These are phyloP conservation scores for Exidia glandulosa DNA, from an alignment of 768 basidiomycete genomes.

Conservation along the genomic window DNA sequence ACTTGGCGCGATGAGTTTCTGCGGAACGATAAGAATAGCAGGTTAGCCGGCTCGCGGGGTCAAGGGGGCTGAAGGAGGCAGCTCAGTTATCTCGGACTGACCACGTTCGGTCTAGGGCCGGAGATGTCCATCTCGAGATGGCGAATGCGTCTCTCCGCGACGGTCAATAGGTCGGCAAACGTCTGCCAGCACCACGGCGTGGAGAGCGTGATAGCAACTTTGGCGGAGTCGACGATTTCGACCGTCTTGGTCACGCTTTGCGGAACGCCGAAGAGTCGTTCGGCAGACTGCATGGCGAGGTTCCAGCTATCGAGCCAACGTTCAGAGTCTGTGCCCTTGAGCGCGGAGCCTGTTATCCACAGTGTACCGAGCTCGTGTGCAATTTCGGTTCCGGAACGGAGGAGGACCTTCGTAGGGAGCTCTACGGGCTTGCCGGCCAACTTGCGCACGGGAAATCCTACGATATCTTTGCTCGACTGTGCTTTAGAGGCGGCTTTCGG, in stretches of 20 bases:
- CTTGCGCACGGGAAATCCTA: background rate
- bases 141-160: background rate
- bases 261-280: background rate
- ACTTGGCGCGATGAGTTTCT: background rate
- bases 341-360: background rate
- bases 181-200: background rate
- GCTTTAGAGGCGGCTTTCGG: too few relatives aligned
- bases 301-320: background rate
- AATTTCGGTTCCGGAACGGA: background rate
- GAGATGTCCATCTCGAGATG: background rate
- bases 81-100: too few relatives aligned
- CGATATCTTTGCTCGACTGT: too few relatives aligned
- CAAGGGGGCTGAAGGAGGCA: background rate
- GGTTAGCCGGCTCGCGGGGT: background rate
- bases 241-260: background rate
- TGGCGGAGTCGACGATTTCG: background rate
- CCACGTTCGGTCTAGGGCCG: background rate
- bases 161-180: background rate
- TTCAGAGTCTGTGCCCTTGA: background rate
- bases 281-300: background rate
- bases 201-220: background rate
- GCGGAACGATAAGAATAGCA: background rate
- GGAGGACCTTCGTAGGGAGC: background rate
- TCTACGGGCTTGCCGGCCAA: background rate
- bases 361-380: background rate